Base-by-base conservation (phyloP, 2,329 filamentous ascomycete species). In the Zopfia rhizophila region DNA sequence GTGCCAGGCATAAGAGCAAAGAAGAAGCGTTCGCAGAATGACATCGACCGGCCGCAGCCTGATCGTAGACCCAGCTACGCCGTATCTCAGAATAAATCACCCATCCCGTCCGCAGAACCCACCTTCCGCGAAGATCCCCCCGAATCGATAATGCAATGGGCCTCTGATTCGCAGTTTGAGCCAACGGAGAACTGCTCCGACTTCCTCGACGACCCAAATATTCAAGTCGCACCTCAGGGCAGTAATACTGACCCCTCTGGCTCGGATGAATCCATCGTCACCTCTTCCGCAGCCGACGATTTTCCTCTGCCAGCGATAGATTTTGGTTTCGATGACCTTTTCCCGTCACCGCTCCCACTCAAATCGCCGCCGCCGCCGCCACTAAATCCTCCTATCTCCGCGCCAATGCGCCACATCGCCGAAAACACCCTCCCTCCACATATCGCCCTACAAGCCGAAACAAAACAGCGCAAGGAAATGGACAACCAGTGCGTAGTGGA, bases 401-500 rank as follows among this genome's bases (percentile, higher is more conserved):
- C n/a, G n/a, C n/a, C n/a, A n/a, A n/a, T n/a, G n/a, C n/a, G n/a
- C n/a, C n/a, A n/a, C n/a, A n/a, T n/a, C n/a, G n/a, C n/a, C n/a
- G n/a, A n/a, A n/a, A n/a, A n/a, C n/a, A n/a, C n/a, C n/a, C n/a
- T n/a, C n/a, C n/a, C n/a, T n/a, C n/a, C n/a, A n/a, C n/a, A n/a
- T n/a, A n/a, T n/a, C n/a, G n/a, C n/a, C n/a, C n/a, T n/a, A n/a
- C n/a, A n/a, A n/a, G n/a, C n/a, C n/a, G n/a, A n/a, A n/a, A n/a
- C n/a, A n/a, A n/a, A n/a, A n/a, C n/a, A n/a, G n/a, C n/a, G n/a
- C n/a, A n/a, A n/a, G n/a, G 39, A 43, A 19, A 25, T 41, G 5
- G 51, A 54, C 19, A 51, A 47, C 33, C 33, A 47, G 33, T 51
- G 42, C 21, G 38, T 54, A 17, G 16, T 54, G 5, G 38, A 30